Percentiles rank a stretch among this genome's conserved stretches.
Conservation (phyloP, 2,329 filamentous ascomycete species). For the Blastomyces gilchristii region DNA sequence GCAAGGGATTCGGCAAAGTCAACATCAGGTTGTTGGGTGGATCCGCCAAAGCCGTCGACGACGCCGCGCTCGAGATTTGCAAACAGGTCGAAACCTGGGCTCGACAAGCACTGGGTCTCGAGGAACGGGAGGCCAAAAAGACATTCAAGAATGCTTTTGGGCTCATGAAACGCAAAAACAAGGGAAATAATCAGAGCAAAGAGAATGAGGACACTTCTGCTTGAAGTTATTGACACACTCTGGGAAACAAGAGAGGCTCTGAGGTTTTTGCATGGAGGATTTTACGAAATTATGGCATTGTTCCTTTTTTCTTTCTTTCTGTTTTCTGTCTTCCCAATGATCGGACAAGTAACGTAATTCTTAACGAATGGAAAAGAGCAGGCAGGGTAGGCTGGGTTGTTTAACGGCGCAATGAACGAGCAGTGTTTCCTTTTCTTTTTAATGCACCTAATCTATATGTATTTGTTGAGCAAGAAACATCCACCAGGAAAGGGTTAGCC, state of each 20-base stretch:
- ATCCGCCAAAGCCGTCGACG: background rate
- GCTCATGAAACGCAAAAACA: slow-evolving; percentile 1
- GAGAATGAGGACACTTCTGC: too few relatives aligned
- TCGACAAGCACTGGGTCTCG: background rate
- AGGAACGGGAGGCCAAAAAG: background rate
- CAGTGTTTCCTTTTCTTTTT: background rate
- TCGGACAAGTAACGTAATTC: background rate
- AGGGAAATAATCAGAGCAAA: background rate
- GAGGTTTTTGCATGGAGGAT: background rate
- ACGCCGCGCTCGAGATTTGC: background rate
- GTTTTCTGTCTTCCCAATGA: background rate
- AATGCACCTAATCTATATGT: background rate
- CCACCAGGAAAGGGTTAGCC: background rate
- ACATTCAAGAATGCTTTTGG: slow-evolving; percentile 1
- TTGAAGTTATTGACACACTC: too few relatives aligned
- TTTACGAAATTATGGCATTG: background rate
- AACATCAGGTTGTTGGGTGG: background rate
- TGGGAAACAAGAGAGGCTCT: background rate
- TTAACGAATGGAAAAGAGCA: background rate
- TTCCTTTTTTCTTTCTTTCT: background rate
- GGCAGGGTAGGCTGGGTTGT: background rate
- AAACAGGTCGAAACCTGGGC: background rate
- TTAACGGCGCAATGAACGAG: background rate
- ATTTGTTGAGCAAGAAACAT: background rate
- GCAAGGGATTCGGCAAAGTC: background rate